Evolutionary conservation across 228 moss, liverwort and hornwort species (phyloP).

Genomic region (Sphagnum fallax): DNA sequence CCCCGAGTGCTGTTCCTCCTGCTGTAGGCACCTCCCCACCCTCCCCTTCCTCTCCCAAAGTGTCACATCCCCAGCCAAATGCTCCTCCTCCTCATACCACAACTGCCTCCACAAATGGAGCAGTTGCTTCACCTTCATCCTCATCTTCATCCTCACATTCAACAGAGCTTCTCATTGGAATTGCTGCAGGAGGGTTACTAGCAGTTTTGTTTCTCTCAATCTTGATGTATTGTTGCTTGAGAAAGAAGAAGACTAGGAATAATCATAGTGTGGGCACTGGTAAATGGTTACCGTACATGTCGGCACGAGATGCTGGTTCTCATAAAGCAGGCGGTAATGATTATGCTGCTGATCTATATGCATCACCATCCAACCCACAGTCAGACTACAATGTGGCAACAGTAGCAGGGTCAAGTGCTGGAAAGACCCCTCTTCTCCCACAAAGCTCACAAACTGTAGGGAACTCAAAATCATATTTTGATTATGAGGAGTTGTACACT

Average conservation of each 20-base stretch:
- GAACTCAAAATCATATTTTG: constrained; percentile 75
- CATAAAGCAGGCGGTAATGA: too few relatives aligned
- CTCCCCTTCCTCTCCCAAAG: neutral
- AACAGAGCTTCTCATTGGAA: constrained; percentile 11
- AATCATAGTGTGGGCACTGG: constrained; percentile 30
- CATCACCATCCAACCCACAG: too few relatives aligned
- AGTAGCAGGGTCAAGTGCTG: too few relatives aligned
- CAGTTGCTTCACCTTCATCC: too few relatives aligned
- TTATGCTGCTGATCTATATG: too few relatives aligned
- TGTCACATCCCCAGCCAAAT: constrained; percentile 6
- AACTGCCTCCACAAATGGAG: neutral
- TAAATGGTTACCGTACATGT: constrained; percentile 3
- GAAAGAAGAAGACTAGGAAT: constrained; percentile 21
- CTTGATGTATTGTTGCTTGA: constrained; percentile 17
- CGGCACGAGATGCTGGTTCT: too few relatives aligned
- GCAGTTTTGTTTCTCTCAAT: constrained; percentile 16
- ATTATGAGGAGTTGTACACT: constrained; percentile 26
- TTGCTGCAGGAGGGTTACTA: constrained; percentile 46
- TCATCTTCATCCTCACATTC: too few relatives aligned
- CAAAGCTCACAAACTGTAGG: constrained; percentile 49
- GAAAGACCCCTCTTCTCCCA: constrained; percentile 53
- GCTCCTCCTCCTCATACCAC: constrained; percentile 3
- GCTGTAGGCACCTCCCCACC: constrained; percentile 6
- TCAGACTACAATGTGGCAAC: too few relatives aligned
- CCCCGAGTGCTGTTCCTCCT: constrained; percentile 2